Base-by-base conservation (phyloP, 192 early-diverging fungal species). In the Funneliformis geosporum region DNA sequence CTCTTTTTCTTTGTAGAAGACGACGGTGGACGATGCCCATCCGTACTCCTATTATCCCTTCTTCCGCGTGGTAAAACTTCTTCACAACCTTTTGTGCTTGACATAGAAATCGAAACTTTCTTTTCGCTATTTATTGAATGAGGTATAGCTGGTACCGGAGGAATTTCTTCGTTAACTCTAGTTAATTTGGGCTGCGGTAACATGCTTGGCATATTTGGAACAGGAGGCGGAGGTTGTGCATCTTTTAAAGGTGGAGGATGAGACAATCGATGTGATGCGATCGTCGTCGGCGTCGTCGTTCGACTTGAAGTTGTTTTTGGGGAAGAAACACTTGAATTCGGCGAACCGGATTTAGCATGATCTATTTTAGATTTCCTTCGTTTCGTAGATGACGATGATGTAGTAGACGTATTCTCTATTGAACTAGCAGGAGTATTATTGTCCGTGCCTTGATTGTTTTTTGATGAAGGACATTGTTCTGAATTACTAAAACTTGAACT, bases 141-240 rank as follows among this genome's bases (percentile, higher is more conserved):
- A 42, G 77, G 77, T 70, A 79, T 28, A n/a, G 77, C 16, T 1
- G 77, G 77, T 60, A 79, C 67, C 23, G 76, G 76, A 55, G 76
- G 76, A 67, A 78, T 65, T 27, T 78, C 76, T 39, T 70, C 77
- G 67, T 67, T 43, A 79, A 44, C 61, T 76, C 40, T 79, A 40
- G 40, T 18, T 59, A 67, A 55, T 60, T 70, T 68, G 18, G 67
- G 27, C 60, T 79, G 66, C 25, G 77, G 77, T 16, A 79, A 42
- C 28, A 70, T 40, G 43, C 77, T 79, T 60, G 77, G 77, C 27
- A 79, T 60, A 23, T 25, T 8, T 33, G 77, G 67, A 33, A 79
- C 47, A 4, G 77, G 77, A 50, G 67, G 77, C 25, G 66, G 77
- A 38, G n/a, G 77, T 25, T 42, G 65, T 14, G 38, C 5, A 60